Percentiles rank a stretch among this genome's conserved stretches.
Evolutionary conservation across 805 yeast species (phyloP).

Genomic region (Brettanomyces nanus): DNA sequence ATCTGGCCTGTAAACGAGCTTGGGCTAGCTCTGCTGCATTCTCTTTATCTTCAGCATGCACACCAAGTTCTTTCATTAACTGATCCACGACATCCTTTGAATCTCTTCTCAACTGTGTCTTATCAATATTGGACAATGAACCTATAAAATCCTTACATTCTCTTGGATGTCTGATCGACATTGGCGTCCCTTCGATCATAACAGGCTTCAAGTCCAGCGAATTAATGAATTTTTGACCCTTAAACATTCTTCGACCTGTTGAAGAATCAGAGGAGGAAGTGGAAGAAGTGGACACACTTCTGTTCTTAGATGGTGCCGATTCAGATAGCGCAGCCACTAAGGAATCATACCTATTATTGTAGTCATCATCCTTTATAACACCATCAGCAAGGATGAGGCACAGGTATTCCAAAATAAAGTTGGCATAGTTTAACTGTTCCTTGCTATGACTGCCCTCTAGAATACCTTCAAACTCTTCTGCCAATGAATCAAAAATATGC

Average conservation of each 20-base stretch:
- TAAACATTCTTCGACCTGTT: background rate
- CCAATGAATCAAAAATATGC: conserved; percentile 38
- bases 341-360: background rate
- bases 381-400: background rate
- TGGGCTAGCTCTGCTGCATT: conserved; percentile 2
- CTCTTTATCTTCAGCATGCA: conserved; percentile 6
- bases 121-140: background rate
- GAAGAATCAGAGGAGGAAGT: background rate
- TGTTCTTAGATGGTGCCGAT: background rate
- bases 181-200: conserved; percentile 3
- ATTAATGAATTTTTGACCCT: conserved; percentile 1
- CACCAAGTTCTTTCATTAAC: conserved; percentile 2
- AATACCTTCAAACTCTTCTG: conserved; percentile 21
- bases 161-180: background rate
- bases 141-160: background rate
- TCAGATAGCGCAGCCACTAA: background rate
- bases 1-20: background rate
- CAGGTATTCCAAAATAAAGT: conserved; percentile 1
- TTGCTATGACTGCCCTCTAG: background rate
- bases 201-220: conserved; percentile 3
- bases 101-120: background rate
- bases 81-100: background rate
- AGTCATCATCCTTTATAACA: background rate
- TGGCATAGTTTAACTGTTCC: background rate
- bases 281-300: background rate